Base-by-base conservation (phyloP, 176 grass and related monocot genomes). In the Triticum turgidum region DNA sequence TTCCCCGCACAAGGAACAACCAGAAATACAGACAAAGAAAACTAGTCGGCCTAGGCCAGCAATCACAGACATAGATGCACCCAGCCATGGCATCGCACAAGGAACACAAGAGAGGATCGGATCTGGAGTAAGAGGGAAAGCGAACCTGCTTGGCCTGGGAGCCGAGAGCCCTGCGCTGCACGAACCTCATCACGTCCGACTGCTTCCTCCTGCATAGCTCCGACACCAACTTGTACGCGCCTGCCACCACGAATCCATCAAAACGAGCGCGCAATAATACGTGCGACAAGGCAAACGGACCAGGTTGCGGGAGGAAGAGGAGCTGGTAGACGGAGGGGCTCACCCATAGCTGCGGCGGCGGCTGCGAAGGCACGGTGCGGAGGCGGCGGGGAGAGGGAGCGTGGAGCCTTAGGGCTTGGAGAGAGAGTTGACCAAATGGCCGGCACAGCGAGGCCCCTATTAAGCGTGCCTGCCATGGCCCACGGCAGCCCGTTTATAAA, bases 171-270 rank as follows among this genome's bases (percentile, higher is more conserved):
- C 84, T 94, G 79, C 89, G 89, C 84, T 94, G 92, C 76, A 94
- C 80, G 84, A 94, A 94, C 69, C 92, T 77, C 92, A 94, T 94
- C 89, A 91, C 89, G 44, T 94, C 92, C 49, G 92, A 94, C 85
- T 94, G 92, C 89, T 94, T 94, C 92, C 77, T 93, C 94, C 94
- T 84, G 91, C 91, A 96, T 90, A 96, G 87, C 87, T 96, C 94
- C 87, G 89, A 90, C 18, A 94, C 85, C 45, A 92, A 96, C 85
- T 80, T 94, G 91, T 96, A 96, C 82, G 94, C 94, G 49, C 91
- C 94, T 96, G 88, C 11, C 12, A 73, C 35, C 80, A 75, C n/a
- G 42, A 73, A 73, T 11, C 39, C 20, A 77, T 52, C 13, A 85
- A 7, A 35, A 33, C 59, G 10, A 4, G 4, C 69, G 24, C 22